phyloP scores from a whole-genome alignment of 2,329 filamentous ascomycete genomes.

The Thelonectria olida region DNA sequence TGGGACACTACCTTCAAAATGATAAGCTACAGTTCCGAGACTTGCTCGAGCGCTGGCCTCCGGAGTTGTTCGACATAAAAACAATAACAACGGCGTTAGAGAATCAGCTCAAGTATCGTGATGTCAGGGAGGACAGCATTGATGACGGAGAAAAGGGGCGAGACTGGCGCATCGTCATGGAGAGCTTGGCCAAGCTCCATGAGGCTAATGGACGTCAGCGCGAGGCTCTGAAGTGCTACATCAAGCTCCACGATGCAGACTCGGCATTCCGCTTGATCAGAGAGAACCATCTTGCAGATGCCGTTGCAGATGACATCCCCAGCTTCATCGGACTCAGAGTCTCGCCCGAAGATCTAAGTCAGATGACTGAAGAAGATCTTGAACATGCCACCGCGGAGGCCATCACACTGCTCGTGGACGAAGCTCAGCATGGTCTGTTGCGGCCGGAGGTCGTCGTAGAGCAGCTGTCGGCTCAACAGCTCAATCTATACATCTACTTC shows the following conservation, averaged over 20 bases:
- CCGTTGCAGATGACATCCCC: conserved; percentile 88
- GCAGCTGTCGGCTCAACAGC: conserved; percentile 75
- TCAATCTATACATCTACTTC: conserved; percentile 86
- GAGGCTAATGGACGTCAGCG: conserved; percentile 82
- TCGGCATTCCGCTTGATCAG: conserved; percentile 86
- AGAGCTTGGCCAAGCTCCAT: conserved; percentile 84
- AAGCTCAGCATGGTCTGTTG: conserved; percentile 89
- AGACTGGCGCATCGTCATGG: conserved; percentile 92
- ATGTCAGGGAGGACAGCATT: conserved; percentile 78
- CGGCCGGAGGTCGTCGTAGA: conserved; percentile 79
- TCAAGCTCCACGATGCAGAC: conserved; percentile 90
- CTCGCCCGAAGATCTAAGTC: conserved; percentile 72
- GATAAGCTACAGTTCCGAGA: conserved; percentile 81
- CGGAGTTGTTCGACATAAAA: conserved; percentile 82
- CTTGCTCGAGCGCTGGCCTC: conserved; percentile 83
- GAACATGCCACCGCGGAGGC: conserved; percentile 85
- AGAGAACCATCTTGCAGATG: conserved; percentile 89
- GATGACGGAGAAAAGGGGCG: conserved; percentile 76
- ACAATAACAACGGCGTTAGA: conserved; percentile 82
- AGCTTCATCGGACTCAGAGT: conserved; percentile 90
- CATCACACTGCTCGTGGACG: conserved; percentile 86
- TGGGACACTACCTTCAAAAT: conserved; percentile 86
- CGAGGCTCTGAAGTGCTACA: conserved; percentile 89
- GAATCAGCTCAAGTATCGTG: conserved; percentile 79
- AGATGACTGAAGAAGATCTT: conserved; percentile 74